A percentile compares a stretch with the other conserved stretches of the same genome.
Conservation (phyloP, 2,329 filamentous ascomycete genomes). For the Penicillium brasilianum region DNA sequence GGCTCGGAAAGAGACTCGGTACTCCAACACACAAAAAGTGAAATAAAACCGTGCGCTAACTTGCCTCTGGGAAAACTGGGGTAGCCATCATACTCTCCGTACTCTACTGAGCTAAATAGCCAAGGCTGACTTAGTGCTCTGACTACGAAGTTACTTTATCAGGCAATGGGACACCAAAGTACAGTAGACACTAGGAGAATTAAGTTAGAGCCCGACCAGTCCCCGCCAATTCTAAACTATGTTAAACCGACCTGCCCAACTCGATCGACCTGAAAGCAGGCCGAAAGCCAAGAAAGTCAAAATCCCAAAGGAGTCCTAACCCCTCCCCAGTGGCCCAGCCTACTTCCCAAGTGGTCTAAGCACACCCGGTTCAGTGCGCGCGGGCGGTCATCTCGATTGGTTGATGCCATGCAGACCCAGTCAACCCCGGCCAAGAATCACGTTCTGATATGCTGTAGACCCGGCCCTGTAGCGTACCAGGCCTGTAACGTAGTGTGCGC, state of each 20-base stretch:
- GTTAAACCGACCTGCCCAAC: conserved; percentile 2
- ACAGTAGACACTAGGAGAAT: neutral
- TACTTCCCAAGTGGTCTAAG: conserved; percentile 1
- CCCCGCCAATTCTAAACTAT: neutral
- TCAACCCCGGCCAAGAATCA: neutral
- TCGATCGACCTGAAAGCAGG: neutral
- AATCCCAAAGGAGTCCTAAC: neutral
- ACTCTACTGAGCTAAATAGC: neutral
- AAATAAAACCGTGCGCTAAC: neutral
- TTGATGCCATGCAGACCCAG: neutral
- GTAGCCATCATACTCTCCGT: no score
- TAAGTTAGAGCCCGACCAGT: neutral
- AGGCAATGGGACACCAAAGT: neutral
- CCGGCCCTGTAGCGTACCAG: no score
- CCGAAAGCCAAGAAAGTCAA: neutral
- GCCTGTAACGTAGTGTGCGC: neutral
- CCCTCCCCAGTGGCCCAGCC: neutral
- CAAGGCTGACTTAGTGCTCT: neutral
- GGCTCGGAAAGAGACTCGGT: neutral
- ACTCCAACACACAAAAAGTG: neutral
- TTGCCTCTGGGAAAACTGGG: conserved; percentile 3
- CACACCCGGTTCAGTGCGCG: neutral
- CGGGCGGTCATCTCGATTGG: neutral
- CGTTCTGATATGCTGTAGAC: no score
- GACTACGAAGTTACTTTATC: neutral